Evolutionary conservation across 1,139 yeast species (phyloP), one percentile per base, ranked within the genome.

Genomic region (Kodamaea fungicola): DNA sequence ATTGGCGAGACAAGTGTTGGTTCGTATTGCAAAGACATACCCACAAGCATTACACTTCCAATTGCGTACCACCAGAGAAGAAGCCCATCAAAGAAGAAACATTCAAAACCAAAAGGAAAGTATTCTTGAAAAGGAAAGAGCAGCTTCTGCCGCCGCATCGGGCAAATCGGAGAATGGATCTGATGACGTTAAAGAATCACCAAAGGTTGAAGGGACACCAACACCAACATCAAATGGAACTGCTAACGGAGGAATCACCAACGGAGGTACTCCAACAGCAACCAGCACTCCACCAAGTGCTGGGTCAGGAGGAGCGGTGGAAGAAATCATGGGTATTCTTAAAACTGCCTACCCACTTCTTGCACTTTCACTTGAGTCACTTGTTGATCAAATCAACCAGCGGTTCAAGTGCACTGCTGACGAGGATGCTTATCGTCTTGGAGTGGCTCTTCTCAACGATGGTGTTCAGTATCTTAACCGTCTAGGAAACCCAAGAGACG

Each of bases 41-140:
- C 99, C 99, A 2, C 99, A 94, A 62, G 96, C 98, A 0, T 72
- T 94, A 42, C 97, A 92, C 55, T 92, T 89, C 80, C 97, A 90
- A 54, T 73, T 94, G 54, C 74, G 98, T 47, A 94, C 98, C 0
- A 87, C 97, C 0, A 85, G 85, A 55, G 99, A 92, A 57, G 98
- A 94, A 52, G 87, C 83, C 61, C 89, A 88, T 7, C 77, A 89
- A 39, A 96, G 88, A 57, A 74, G 94, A 40, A 39, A 3, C 30
- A 39, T 7, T 24, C 39, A 13, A 27, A 28, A 7, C 31, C 35
- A 6, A 33, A 34, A 19, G 39, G 32, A 27, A 30, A 34, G 27
- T 26, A 22, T 16, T n/a, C 22, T 10, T 6, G 37, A 27, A 12
- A 29, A 24, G 29, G 22, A 25, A 4, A 21, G 9, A 27, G 16